These are phyloP conservation scores for Centaurea solstitialis DNA, from an alignment of 129 eudicot species.

Conservation along the genomic window DNA sequence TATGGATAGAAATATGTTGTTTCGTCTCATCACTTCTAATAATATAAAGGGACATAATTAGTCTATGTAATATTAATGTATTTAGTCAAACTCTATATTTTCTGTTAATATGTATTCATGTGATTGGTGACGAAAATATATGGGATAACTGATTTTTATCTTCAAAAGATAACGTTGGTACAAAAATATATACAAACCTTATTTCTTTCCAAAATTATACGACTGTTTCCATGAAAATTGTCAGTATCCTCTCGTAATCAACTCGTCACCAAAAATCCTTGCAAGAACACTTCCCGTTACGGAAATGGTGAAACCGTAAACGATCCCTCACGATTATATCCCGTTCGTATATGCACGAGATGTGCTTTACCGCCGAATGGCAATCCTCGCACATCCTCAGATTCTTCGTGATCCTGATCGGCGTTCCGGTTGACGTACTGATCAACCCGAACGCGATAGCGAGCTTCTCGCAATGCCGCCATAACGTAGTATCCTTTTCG, in stretches of 20 bases:
- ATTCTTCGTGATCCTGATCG: slow-evolving; percentile 56
- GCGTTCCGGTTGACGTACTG: slow-evolving; percentile 38
- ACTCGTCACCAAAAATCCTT: slow-evolving; percentile 57
- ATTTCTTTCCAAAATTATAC: not conserved
- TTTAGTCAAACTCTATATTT: no score
- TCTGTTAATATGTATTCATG: no score
- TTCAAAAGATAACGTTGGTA: no score
- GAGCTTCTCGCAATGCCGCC: slow-evolving; percentile 63
- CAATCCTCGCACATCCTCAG: slow-evolving; percentile 66
- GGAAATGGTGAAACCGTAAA: slow-evolving; percentile 57
- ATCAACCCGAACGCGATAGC: slow-evolving; percentile 64
- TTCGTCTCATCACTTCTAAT: no score
- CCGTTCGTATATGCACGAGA: slow-evolving; percentile 53
- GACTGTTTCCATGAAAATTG: not conserved
- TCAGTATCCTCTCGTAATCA: not conserved
- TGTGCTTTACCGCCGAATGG: slow-evolving; percentile 47
- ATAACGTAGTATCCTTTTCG: slow-evolving; percentile 54
- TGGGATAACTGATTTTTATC: no score
- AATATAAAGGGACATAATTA: no score
- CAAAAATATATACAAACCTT: no score
- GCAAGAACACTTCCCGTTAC: slow-evolving; percentile 65
- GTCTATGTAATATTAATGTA: no score
- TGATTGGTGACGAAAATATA: no score
- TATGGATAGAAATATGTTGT: no score
- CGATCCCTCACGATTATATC: slow-evolving; percentile 66